phyloP scores from a whole-genome alignment of 352 stramenopile species.

The Poterioochromonas sp. region DNA sequence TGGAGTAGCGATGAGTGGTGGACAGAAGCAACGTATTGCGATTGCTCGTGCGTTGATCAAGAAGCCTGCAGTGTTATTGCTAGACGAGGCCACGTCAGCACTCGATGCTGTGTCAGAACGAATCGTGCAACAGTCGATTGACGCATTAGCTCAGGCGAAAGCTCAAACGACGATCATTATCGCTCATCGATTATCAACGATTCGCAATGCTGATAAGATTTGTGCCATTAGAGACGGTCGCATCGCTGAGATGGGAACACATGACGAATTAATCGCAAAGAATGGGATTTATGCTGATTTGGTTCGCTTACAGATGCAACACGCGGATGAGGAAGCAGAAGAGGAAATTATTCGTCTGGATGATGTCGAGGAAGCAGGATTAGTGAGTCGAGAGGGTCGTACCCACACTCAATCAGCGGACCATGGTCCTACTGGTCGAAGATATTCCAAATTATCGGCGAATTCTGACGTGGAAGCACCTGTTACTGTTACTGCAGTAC shows the following conservation, averaged over 20 bases:
- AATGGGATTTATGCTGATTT: slow-evolving; percentile 51
- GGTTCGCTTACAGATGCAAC: slow-evolving; percentile 57
- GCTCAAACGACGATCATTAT: slow-evolving; percentile 51
- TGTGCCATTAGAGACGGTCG: slow-evolving; percentile 58
- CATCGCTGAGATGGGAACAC: slow-evolving; percentile 65
- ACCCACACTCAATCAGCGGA: no score
- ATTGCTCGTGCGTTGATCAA: slow-evolving; percentile 92
- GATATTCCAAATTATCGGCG: neutral
- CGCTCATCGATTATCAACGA: slow-evolving; percentile 16
- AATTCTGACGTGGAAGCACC: neutral
- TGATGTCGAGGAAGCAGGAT: no score
- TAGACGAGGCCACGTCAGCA: slow-evolving; percentile 80
- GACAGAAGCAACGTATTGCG: slow-evolving; percentile 87
- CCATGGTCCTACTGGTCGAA: neutral
- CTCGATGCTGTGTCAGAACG: slow-evolving; percentile 63
- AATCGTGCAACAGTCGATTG: slow-evolving; percentile 53
- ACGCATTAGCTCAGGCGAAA: neutral
- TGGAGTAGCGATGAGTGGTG: slow-evolving; percentile 88
- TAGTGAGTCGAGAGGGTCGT: no score
- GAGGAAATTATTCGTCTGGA: no score
- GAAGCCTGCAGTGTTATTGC: slow-evolving; percentile 82
- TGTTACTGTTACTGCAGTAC: neutral
- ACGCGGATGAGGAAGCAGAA: neutral
- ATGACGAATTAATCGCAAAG: slow-evolving; percentile 62
- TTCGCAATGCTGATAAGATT: slow-evolving; percentile 27